Base-by-base conservation (phyloP, 306 rosid genomes). In the Cucurbita maxima region DNA sequence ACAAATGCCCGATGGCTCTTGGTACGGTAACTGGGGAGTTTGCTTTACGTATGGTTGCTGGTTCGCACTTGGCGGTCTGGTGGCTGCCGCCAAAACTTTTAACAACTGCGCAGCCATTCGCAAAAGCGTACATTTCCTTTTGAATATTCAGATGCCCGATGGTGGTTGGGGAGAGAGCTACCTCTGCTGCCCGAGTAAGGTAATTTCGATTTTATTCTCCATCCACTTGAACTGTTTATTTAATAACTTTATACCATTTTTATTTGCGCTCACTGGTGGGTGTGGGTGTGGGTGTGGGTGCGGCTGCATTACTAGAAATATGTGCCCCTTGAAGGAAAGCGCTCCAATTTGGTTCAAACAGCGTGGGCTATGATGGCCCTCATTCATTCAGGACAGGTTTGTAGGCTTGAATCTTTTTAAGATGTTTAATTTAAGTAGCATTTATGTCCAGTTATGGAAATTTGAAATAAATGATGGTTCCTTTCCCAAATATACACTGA, bases 91-190 rank as follows among this genome's bases (percentile, higher is more conserved):
- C 10, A 84, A 82, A 61, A 90, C 86, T 38, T 90, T 77, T 54
- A 41, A 60, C 59, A 76, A 82, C 22, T 81, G 82, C 47, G 38
- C 63, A 58, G 64, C 91, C 13, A 80, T 86, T 43, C 84, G 88
- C 10, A 90, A 76, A 72, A 89, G 77, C 1, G 86, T 84, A 1
- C 16, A 76, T 1, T 90, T 90, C 79, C 76, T 90, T 25, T 88
- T 90, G 20, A 40, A 40, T 15, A 36, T 73, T 13, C 93, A 86
- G 22, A 79, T 77, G 37, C 79, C 83, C 0, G 81, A 90, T 22
- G 96, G 96, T 48, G 96, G 96, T 0, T 90, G 96, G 96, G 93
- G 87, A 7, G 96, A 90, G 57, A 86, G 93, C 41, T 84, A 86
- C 67, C 81, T 84, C 48, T 90, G 89, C 43, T 66, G 89, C 52